phyloP scores from a whole-genome alignment of 2,329 filamentous ascomycete species.

The Onygena corvina region DNA sequence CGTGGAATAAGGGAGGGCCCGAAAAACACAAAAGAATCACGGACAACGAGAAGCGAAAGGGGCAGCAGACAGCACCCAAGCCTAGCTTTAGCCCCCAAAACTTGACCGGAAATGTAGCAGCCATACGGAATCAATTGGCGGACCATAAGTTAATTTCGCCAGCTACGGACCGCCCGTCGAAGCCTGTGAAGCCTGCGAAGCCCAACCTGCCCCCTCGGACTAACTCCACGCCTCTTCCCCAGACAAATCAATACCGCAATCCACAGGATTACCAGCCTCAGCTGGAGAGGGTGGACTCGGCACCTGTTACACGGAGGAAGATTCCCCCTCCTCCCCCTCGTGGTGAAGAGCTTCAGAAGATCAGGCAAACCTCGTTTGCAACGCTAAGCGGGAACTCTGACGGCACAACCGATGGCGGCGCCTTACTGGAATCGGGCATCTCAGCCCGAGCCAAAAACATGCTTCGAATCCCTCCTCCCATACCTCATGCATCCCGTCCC shows the following conservation, averaged over 20 bases:
- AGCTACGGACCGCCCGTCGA: not conserved
- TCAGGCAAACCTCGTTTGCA: constrained; percentile 38
- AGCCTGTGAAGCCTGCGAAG: constrained; percentile 1
- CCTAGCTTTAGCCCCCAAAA: not conserved
- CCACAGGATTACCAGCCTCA: not conserved
- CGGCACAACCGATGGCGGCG: constrained; percentile 12
- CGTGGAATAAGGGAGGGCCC: constrained; percentile 30
- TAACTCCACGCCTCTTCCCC: not conserved
- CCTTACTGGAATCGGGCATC: constrained; percentile 10
- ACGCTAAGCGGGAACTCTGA: constrained; percentile 13
- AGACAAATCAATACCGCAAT: not conserved
- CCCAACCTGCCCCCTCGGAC: constrained; percentile 1
- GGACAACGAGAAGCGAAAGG: constrained; percentile 16
- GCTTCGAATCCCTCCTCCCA: constrained; percentile 5
- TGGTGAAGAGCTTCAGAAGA: constrained; percentile 18
- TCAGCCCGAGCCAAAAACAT: not conserved
- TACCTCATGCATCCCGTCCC: constrained; percentile 13
- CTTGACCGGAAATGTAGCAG: not conserved
- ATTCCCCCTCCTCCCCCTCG: constrained; percentile 4
- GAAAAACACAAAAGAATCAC: constrained; percentile 18
- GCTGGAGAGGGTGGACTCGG: not conserved
- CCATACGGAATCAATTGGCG: constrained; percentile 3
- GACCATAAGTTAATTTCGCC: constrained; percentile 1
- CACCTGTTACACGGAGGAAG: not conserved
- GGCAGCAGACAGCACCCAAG: not conserved